A percentile compares a stretch with the other conserved stretches of the same genome.
Conservation (phyloP, 1,284 basidiomycete species). For the Apiotrichum akiyoshidainum region DNA sequence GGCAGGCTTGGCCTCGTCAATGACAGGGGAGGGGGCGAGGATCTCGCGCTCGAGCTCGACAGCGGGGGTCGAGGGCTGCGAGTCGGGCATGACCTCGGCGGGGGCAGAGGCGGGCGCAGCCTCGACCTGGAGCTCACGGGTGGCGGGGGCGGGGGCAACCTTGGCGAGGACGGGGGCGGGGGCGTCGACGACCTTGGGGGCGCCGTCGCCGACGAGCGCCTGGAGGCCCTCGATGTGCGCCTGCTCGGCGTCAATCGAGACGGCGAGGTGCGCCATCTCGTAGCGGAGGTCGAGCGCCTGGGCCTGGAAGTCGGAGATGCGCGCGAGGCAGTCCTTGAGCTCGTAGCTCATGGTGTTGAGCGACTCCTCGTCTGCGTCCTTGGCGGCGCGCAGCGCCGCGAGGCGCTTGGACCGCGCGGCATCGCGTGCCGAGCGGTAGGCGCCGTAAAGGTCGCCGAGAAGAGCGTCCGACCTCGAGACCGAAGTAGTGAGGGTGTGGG, state of each 20-base stretch:
- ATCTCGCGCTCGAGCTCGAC: conserved; percentile 1
- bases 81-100: conserved; percentile 2
- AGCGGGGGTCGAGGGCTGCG: neutral
- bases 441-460: conserved; percentile 5
- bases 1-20: neutral
- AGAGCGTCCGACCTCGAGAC: conserved; percentile 8
- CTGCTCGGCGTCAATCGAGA: conserved; percentile 7
- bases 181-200: neutral
- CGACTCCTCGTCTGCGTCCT: conserved; percentile 2
- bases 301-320: conserved; percentile 4
- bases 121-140: neutral
- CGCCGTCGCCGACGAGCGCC: neutral
- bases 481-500: conserved; percentile 5
- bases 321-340: neutral
- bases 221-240: conserved; percentile 5
- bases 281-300: conserved; percentile 7
- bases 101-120: neutral
- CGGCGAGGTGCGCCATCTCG: conserved; percentile 8
- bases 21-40: neutral
- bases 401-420: conserved; percentile 4
- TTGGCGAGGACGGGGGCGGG: neutral
- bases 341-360: neutral
- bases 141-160: neutral
- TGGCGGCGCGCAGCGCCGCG: conserved; percentile 1
- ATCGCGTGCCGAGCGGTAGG: conserved; percentile 6